phyloP scores from a whole-genome alignment of 345 rosid species.

The Eucalyptus tenuipes region DNA sequence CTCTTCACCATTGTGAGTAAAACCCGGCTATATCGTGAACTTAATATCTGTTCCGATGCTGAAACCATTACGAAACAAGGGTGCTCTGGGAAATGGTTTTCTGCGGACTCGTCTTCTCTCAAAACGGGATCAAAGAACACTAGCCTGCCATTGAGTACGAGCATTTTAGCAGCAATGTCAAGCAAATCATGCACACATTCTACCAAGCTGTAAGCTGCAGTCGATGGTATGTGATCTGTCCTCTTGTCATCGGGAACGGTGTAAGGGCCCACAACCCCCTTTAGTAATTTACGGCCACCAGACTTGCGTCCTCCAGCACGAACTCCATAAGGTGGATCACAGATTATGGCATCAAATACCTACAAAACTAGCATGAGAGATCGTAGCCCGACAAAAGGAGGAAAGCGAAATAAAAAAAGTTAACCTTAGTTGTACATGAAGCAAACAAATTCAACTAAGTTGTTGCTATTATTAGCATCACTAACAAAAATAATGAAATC shows the following conservation, averaged over 20 bases:
- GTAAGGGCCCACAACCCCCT: conserved; percentile 77
- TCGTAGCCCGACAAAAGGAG: background rate
- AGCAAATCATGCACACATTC: conserved; percentile 93
- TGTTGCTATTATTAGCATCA: background rate
- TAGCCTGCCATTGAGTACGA: conserved; percentile 78
- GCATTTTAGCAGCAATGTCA: conserved; percentile 82
- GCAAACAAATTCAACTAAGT: background rate
- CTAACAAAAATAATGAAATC: background rate
- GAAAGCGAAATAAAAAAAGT: background rate
- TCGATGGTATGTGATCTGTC: conserved; percentile 86
- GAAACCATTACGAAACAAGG: conserved; percentile 70
- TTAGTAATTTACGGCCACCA: conserved; percentile 82
- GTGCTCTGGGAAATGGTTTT: conserved; percentile 55
- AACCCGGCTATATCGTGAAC: conserved; percentile 75
- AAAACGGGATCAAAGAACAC: conserved; percentile 80
- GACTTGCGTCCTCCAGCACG: conserved; percentile 97
- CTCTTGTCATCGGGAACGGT: conserved; percentile 91
- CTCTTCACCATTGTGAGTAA: conserved; percentile 79
- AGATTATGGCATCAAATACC: conserved; percentile 84
- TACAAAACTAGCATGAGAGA: background rate
- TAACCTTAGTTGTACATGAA: background rate
- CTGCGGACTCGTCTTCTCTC: conserved; percentile 43
- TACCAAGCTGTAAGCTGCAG: conserved; percentile 71
- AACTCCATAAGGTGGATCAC: conserved; percentile 96
- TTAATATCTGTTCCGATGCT: conserved; percentile 79